Evolutionary conservation across 1,284 basidiomycete genomes (phyloP), one percentile per base, ranked within the genome.

Genomic region (Chalciporus sp.): DNA sequence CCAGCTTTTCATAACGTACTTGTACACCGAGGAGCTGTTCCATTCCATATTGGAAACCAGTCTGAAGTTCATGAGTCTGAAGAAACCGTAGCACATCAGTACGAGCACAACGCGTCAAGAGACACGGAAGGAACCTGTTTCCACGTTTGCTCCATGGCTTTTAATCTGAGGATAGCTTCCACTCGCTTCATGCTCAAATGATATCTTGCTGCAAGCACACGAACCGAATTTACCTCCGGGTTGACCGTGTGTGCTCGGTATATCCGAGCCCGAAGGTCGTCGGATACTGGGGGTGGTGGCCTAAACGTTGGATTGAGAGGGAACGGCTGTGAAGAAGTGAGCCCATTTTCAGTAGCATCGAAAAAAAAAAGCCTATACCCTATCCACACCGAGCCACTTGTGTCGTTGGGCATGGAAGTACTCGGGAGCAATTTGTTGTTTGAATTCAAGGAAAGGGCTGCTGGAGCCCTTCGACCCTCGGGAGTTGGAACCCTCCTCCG

Each of bases 231-330:
- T 44, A 67, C 60, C 42, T 75, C 60, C 6, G 86, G 88, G 58
- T 90, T 73, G 11, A 59, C 46, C 74, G 87, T 83, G 69, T 79
- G 88, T 39, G 76, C 70, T 1, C 70, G 61, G 66, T 81, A 92
- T 39, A 90, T 81, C 51, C 64, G 67, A 8, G 75, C 74, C 47
- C 84, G 80, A 43, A 83, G 67, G 4, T 66, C 66, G 59, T 92
- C 82, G 0, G 89, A 87, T 35, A 92, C 72, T 9, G 92, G 92
- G 8, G 83, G 72, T 19, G 88, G 87, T 14, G 92, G 92, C 60
- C 80, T 82, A 72, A 94, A 94, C 0, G 87, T 84, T 8, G 82
- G 82, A 64, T 94, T 94, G 71, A 90, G 75, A 14, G 91, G 90
- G 69, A 93, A 94, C 1, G 92, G 91, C 86, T 88, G 42, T 37